phyloP scores from a whole-genome alignment of 768 basidiomycete species.

The Macrolepiota albuminosa region DNA sequence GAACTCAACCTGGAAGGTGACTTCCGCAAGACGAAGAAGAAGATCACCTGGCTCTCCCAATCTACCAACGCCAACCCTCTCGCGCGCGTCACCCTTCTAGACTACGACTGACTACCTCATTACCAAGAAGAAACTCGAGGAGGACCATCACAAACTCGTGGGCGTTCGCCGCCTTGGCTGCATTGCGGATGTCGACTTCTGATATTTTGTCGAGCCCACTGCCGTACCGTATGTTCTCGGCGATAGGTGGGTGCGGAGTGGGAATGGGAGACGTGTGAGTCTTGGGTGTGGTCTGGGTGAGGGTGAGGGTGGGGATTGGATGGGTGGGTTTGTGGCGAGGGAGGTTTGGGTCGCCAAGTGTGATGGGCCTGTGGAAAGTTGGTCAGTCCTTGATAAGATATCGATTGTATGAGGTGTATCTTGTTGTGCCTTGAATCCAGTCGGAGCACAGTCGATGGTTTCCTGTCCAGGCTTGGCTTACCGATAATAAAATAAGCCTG shows the following conservation, averaged over 20 bases:
- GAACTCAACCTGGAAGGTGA: constrained; percentile 92
- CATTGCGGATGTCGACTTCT: too few relatives aligned
- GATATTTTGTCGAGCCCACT: too few relatives aligned
- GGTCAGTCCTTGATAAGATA: constrained; percentile 43
- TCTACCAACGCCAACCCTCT: constrained; percentile 48
- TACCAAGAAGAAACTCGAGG: constrained; percentile 98
- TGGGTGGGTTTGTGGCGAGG: constrained; percentile 36
- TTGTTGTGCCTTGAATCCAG: too few relatives aligned
- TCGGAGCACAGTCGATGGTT: too few relatives aligned
- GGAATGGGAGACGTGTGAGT: constrained; percentile 15
- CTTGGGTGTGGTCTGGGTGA: constrained; percentile 27
- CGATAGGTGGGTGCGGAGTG: too few relatives aligned
- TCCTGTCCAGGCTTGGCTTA: too few relatives aligned
- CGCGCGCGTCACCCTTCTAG: constrained; percentile 69
- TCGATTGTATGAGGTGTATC: constrained; percentile 1
- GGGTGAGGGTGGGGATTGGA: constrained; percentile 25
- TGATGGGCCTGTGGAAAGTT: constrained; percentile 54
- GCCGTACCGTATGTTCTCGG: too few relatives aligned
- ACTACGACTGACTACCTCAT: constrained; percentile 92
- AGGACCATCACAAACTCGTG: too few relatives aligned
- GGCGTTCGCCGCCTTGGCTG: too few relatives aligned
- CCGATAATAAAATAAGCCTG: too few relatives aligned
- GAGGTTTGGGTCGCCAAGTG: constrained; percentile 62
- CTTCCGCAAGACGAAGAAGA: constrained; percentile 99
- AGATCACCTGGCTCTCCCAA: constrained; percentile 92